These are phyloP conservation scores for Coemansia sp. DNA, from an alignment of 192 early-diverging fungal species.

Conservation along the genomic window DNA sequence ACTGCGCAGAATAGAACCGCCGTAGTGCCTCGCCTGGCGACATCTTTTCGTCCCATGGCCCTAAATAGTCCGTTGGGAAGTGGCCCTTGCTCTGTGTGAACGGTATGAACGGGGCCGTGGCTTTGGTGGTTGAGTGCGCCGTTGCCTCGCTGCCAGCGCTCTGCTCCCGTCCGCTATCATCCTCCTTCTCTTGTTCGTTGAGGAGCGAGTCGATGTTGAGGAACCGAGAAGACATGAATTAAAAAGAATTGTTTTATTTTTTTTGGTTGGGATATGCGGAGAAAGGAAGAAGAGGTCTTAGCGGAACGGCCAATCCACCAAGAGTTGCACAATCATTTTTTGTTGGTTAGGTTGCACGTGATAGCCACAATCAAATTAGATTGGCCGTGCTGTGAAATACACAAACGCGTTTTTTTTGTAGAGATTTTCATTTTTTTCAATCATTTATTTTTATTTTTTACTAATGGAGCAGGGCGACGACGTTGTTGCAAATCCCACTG, in stretches of 20 bases:
- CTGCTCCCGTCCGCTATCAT: not conserved
- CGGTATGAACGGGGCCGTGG: not conserved
- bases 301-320: too few species aligned
- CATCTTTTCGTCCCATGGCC: conserved; percentile 4
- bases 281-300: not conserved
- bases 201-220: not conserved
- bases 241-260: not conserved
- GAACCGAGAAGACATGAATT: not conserved
- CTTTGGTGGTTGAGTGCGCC: not conserved
- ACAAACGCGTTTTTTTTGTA: too few species aligned
- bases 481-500: not conserved
- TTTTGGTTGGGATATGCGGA: not conserved
- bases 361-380: too few species aligned
- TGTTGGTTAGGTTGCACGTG: too few species aligned
- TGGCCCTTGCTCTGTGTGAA: not conserved
- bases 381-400: too few species aligned
- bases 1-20: conserved; percentile 29
- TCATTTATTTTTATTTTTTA: too few species aligned
- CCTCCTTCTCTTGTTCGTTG: not conserved
- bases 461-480: not conserved
- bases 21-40: conserved; percentile 11
- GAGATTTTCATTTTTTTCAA: too few species aligned
- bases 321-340: too few species aligned
- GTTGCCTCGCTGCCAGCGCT: not conserved
- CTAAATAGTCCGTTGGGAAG: not conserved